Evolutionary conservation across 305 asterid genomes (phyloP), one percentile per base, ranked within the genome.

Genomic region (Caryopteris hybrid): DNA sequence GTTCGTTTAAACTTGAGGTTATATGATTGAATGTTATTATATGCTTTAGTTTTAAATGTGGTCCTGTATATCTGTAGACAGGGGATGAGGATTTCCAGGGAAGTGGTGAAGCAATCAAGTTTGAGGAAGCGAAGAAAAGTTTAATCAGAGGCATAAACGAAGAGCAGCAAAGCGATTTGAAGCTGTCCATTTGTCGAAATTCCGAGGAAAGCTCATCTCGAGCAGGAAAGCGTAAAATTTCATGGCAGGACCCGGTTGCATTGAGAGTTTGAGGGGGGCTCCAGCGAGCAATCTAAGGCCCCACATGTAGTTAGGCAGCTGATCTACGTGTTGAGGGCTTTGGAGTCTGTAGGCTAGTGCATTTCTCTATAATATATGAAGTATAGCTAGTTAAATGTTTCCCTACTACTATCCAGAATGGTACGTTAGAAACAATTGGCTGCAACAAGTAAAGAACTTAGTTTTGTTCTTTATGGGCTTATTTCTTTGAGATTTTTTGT

Each of bases 201-300:
- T 68, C 85, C 0, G 95, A 95, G 41, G 97, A 87, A 76, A 84
- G 95, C 10, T 61, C 96, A 4, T 71, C 96, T 22, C 88, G 87
- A 34, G 85, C 69, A 10, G 87, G 90, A 70, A 94, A 94, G 83
- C 81, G 96, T 54, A 94, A 94, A 54, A 86, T 91, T 27, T 87
- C 99, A 1, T 89, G 99, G 99, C 97, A 87, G 79, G 99, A 94
- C 45, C 97, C 95, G 0, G 96, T 91, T 57, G 99, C 96, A 29
- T 73, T 91, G 84, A 83, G 94, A 70, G 99, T 93, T 75, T 92
- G 85, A 76, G 46, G 65, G 42, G 27, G 4, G 38, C 12, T 6
- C 46, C 47, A n/a, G n/a, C n/a, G n/a, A n/a, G n/a, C n/a, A 31
- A 29, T 51, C 33, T 8, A 17, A 8, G 66, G 21, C 61, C 1